Base-by-base conservation (phyloP, 1,284 basidiomycete genomes). In the Ceratobasidium sp. region DNA sequence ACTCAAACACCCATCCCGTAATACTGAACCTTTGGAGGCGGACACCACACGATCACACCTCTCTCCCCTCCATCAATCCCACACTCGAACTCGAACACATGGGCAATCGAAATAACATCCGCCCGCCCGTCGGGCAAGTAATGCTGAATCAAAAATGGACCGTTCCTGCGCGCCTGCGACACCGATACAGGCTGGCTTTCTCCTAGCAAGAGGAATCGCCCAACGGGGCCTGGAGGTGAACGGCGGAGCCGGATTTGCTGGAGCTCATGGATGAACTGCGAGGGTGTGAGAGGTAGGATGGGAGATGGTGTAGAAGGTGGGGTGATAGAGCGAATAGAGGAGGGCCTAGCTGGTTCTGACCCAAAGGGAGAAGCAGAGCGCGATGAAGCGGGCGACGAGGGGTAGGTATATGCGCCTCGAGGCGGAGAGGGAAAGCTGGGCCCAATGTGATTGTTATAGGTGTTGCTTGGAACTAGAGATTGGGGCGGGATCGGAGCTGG, bases 11-110 rank as follows among this genome's bases (percentile, higher is more conserved):
- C 49, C 64, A 67, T 53, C 67, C 67, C 67, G 13, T 55, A 51
- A 69, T 53, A 69, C 67, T 69, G 67, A 49, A 55, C 58, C 56
- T 46, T 77, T 26, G 75, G 75, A 26, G 64, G 75, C 20, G 64
- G 75, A 26, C 63, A 67, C 75, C 75, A 77, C 51, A 58, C 64
- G 51, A 77, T 77, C 39, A 40, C 69, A 26, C 69, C 64, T 44
- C 55, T 26, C 20, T 53, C 75, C 28, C 49, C 67, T 20, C 61
- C 60, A n/a, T n/a, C n/a, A n/a, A n/a, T n/a, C 28, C 20, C 39
- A 33, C 61, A 18, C 61, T 44, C 40, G 44, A 64, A 64, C 44
- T 60, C 42, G 20, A 67, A 55, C 55, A 77, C 55, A 77, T 77
- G 75, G 33, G 75, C 75, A 39, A 68, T 26, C 23, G 58, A 64